Evolutionary conservation across 2,329 filamentous ascomycete genomes (phyloP).

Genomic region (Trichoderma pleuroti): DNA sequence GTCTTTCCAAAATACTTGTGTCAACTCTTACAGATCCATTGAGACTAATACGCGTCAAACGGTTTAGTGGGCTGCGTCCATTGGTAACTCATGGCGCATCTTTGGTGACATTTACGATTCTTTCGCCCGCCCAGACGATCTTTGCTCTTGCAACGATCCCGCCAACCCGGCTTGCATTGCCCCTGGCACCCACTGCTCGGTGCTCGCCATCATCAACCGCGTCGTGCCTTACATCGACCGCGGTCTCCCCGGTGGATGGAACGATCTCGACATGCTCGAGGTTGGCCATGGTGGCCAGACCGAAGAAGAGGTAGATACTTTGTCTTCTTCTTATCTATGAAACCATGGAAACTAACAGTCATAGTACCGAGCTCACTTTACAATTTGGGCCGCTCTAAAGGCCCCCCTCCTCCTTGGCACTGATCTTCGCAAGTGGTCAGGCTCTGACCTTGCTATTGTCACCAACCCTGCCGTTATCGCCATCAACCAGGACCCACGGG

Average conservation of each 20-base stretch:
- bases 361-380: conserved; percentile 34
- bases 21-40: neutral
- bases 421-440: conserved; percentile 30
- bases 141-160: conserved; percentile 14
- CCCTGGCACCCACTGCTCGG: conserved; percentile 15
- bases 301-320: conserved; percentile 8
- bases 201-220: conserved; percentile 15
- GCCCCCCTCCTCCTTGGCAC: conserved; percentile 43
- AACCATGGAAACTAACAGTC: neutral
- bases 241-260: conserved; percentile 17
- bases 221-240: conserved; percentile 12
- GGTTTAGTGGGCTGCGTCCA: conserved; percentile 9
- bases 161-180: conserved; percentile 17
- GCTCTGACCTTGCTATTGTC: conserved; percentile 23
- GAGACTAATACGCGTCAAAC: neutral
- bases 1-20: neutral
- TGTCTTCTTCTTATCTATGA: too few relatives aligned
- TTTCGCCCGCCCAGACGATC: conserved; percentile 26
- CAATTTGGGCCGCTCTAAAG: conserved; percentile 45
- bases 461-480: conserved; percentile 26
- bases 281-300: conserved; percentile 16
- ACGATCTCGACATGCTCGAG: conserved; percentile 18
- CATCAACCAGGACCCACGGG: conserved; percentile 37
- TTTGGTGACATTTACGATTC: conserved; percentile 35
- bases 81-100: conserved; percentile 34